Base-by-base conservation (phyloP, 495 filamentous ascomycete species). In the Aspergillus haitiensis region DNA sequence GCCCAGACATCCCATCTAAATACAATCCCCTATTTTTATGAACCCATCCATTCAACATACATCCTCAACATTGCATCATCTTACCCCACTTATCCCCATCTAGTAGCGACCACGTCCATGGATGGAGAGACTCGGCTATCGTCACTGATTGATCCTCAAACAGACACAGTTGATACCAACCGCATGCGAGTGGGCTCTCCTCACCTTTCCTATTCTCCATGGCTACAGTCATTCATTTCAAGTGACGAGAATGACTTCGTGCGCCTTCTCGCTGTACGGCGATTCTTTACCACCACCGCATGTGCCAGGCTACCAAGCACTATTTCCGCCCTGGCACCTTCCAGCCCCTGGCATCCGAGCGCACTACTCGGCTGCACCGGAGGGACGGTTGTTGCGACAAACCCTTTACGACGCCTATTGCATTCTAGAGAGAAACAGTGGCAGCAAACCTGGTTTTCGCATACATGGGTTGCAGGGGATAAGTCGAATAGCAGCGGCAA, bases 361-460 rank as follows among this genome's bases (percentile, higher is more conserved):
- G 63, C 83, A 2, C 62, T 88, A 11, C 70, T 76, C 27, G 87
- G 84, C 0, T 77, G 78, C n/a, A 79, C 80, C 1, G 82, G 82
- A 58, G 87, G 87, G 0, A 73, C 76, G 15, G 82, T 84, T 1
- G 53, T 74, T 12, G 79, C 78, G 9, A 76, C 74, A 3, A 90
- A 87, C 63, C 84, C 87, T 0, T 58, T 88, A 27, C 72, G 81
- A 9, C 77, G 81, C 50, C 62, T 80, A 3, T 63, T 87, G 45
- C 78, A 84, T 62, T 62, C 67, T 6, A 88, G 84, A 65, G 71
- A 73, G 42, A 74, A 77, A 37, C 74, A 80, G 42, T 87, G 75
- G 68, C 82, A 85, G 62, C 82, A 85, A 59, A 75, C 72, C 4
- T 86, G 86, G 83, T 90, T 88, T 59, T 68, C 69, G 35, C 81